Evolutionary conservation across 2,329 filamentous ascomycete species (phyloP).

Genomic region (Pseudogymnoascus sp.): DNA sequence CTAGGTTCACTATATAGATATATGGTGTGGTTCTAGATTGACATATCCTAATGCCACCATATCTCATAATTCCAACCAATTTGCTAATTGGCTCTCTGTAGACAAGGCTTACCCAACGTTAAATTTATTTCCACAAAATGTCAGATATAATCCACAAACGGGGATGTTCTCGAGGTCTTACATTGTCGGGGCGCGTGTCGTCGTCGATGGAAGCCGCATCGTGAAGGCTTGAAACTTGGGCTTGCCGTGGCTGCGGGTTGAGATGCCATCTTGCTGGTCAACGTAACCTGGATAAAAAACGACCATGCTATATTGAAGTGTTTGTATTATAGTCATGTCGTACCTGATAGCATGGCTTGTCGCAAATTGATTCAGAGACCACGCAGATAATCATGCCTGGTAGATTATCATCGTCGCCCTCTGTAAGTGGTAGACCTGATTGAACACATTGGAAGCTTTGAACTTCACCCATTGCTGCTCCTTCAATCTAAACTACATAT

Average conservation of each 20-base stretch:
- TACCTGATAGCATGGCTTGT: constrained; percentile 47
- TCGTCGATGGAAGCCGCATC: no score
- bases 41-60: no score
- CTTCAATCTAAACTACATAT: constrained; percentile 51
- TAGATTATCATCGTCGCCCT: constrained; percentile 54
- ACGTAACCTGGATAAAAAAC: constrained; percentile 39
- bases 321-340: constrained; percentile 9
- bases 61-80: no score
- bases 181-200: no score
- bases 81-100: no score
- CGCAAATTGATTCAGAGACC: constrained; percentile 49
- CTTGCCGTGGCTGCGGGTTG: constrained; percentile 30
- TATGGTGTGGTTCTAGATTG: no score
- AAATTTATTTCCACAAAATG: no score
- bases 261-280: constrained; percentile 44
- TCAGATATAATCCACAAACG: no score
- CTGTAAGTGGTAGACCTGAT: constrained; percentile 46
- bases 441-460: constrained; percentile 51
- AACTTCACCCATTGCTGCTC: constrained; percentile 54
- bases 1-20: no score
- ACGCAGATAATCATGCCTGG: constrained; percentile 52
- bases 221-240: no score
- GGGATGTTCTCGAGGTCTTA: no score
- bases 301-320: background rate
- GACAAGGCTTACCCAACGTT: no score